phyloP scores from a whole-genome alignment of 78 protist species.

The Pirum gemmata region DNA sequence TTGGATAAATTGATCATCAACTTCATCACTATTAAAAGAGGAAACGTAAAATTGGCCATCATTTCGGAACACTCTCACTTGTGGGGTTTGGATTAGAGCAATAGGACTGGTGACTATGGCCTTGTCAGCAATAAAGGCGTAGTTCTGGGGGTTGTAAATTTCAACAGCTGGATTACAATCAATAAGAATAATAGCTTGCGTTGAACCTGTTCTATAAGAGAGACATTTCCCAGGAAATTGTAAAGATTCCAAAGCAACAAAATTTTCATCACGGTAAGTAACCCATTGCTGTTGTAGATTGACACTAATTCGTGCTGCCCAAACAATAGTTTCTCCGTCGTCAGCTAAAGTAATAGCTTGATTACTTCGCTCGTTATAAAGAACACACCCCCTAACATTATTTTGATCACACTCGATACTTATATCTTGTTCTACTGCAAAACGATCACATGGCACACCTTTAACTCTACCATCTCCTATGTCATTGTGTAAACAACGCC shows the following conservation, averaged over 20 bases:
- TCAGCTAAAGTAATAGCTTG: background rate
- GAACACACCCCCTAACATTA: background rate
- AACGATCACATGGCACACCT: background rate
- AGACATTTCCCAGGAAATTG: background rate
- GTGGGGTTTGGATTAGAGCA: background rate
- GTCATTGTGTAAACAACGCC: background rate
- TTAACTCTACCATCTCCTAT: background rate
- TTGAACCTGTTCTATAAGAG: background rate
- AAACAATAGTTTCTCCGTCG: background rate
- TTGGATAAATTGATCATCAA: background rate
- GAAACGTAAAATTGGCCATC: background rate
- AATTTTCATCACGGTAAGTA: background rate
- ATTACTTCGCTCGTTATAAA: background rate
- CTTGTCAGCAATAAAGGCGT: background rate
- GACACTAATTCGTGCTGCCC: background rate
- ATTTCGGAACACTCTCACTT: background rate
- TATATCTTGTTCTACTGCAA: background rate
- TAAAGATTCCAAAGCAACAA: background rate
- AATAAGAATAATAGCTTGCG: background rate
- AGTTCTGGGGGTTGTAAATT: background rate
- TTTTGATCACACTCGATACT: background rate
- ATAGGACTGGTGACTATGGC: background rate
- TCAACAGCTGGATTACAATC: background rate
- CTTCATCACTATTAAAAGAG: background rate
- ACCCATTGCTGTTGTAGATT: background rate